phyloP scores from a whole-genome alignment of 1,139 yeast species.

The Torulaspora globosa region DNA sequence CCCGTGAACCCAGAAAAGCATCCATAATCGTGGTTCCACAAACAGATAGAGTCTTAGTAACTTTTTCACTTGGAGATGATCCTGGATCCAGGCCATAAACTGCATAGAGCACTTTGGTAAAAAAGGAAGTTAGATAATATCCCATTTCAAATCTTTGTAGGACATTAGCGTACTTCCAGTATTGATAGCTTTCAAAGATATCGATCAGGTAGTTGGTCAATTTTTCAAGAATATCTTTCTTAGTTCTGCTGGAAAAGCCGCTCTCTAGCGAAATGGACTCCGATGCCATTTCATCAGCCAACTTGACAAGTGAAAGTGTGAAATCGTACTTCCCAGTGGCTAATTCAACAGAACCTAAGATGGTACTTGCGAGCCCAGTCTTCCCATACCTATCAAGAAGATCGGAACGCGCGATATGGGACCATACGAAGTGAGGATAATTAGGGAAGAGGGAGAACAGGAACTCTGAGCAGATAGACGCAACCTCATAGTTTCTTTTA shows the following conservation, averaged over 20 bases:
- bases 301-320: constrained; percentile 54
- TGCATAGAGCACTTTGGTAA: constrained; percentile 51
- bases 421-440: constrained; percentile 71
- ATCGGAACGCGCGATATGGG: constrained; percentile 64
- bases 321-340: constrained; percentile 63
- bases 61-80: constrained; percentile 41
- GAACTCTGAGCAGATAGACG: constrained; percentile 50
- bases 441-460: constrained; percentile 47
- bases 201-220: constrained; percentile 55
- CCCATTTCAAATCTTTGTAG: constrained; percentile 64
- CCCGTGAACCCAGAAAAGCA: constrained; percentile 53
- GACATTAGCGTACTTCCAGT: constrained; percentile 59
- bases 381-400: constrained; percentile 62
- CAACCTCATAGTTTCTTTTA: constrained; percentile 46
- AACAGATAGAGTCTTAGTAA: constrained; percentile 48
- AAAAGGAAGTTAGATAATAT: constrained; percentile 50
- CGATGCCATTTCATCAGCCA: constrained; percentile 52
- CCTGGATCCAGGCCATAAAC: constrained; percentile 56
- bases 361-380: constrained; percentile 60
- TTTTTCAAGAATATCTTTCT: constrained; percentile 53
- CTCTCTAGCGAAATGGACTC: constrained; percentile 48
- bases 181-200: constrained; percentile 69
- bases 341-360: constrained; percentile 72
- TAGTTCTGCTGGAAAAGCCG: constrained; percentile 44
- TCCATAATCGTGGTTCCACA: constrained; percentile 50